phyloP scores from a whole-genome alignment of 2,329 filamentous ascomycete species.

The Aureobasidium sp. region DNA sequence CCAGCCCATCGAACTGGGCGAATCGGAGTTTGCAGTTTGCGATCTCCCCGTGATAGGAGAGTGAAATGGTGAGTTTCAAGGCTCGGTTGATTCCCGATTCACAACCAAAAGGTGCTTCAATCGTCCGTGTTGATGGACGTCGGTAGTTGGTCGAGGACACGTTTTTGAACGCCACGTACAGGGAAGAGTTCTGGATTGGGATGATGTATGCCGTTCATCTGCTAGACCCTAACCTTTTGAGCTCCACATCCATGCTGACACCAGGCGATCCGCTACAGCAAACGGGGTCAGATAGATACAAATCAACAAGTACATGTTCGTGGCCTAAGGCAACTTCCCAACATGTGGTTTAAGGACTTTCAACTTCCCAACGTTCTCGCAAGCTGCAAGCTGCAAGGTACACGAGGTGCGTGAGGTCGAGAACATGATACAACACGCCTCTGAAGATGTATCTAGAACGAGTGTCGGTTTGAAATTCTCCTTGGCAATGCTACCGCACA shows the following conservation, averaged over 20 bases:
- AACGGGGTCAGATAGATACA: background rate
- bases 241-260: background rate
- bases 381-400: background rate
- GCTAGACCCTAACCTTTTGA: background rate
- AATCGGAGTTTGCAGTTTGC: background rate
- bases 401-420: background rate
- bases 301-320: background rate
- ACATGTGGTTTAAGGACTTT: background rate
- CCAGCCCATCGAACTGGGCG: too few relatives aligned
- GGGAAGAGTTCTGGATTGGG: background rate
- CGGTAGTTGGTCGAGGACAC: background rate
- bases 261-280: background rate
- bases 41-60: background rate
- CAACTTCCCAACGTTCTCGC: background rate
- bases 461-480: background rate
- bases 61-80: too few relatives aligned
- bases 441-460: background rate
- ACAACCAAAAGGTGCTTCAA: background rate
- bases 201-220: background rate
- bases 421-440: background rate
- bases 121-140: background rate
- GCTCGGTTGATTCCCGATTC: background rate
- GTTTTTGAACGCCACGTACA: background rate
- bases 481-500: background rate
- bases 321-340: background rate